A percentile compares a stretch with the other conserved stretches of the same genome.
Conservation (phyloP, 352 stramenopile genomes). For the Blastocystis sp. region DNA sequence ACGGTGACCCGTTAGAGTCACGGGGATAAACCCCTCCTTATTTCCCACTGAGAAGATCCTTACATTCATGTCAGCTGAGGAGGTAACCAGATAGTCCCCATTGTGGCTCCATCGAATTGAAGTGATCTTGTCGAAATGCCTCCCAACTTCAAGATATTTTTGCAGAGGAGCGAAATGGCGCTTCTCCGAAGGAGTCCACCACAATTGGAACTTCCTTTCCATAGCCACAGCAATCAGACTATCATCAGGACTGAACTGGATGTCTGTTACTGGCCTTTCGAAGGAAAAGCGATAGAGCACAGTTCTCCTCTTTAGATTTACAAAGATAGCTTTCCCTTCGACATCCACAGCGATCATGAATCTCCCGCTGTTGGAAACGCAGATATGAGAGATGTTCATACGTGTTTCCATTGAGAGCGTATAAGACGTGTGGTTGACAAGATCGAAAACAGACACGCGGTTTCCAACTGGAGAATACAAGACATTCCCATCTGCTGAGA, state of each 20-base stretch:
- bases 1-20: constrained; percentile 79
- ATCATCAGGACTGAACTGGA: constrained; percentile 81
- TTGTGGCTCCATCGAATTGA: constrained; percentile 64
- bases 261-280: constrained; percentile 76
- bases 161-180: constrained; percentile 83
- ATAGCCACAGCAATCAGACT: constrained; percentile 77
- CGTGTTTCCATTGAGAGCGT: constrained; percentile 83
- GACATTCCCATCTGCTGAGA: constrained; percentile 82
- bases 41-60: constrained; percentile 75
- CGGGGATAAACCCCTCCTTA: constrained; percentile 72
- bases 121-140: constrained; percentile 78
- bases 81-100: constrained; percentile 76
- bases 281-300: constrained; percentile 88
- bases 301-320: constrained; percentile 78
- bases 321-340: constrained; percentile 79
- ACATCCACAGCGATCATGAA: constrained; percentile 77
- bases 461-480: constrained; percentile 84
- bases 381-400: constrained; percentile 78
- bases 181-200: constrained; percentile 74
- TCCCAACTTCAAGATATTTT: constrained; percentile 76
- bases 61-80: constrained; percentile 77
- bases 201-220: constrained; percentile 83
- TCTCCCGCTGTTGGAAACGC: constrained; percentile 78
- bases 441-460: constrained; percentile 84
- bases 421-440: constrained; percentile 68